phyloP scores from a whole-genome alignment of 2,329 filamentous ascomycete genomes.

The Blastomyces emzantsi region DNA sequence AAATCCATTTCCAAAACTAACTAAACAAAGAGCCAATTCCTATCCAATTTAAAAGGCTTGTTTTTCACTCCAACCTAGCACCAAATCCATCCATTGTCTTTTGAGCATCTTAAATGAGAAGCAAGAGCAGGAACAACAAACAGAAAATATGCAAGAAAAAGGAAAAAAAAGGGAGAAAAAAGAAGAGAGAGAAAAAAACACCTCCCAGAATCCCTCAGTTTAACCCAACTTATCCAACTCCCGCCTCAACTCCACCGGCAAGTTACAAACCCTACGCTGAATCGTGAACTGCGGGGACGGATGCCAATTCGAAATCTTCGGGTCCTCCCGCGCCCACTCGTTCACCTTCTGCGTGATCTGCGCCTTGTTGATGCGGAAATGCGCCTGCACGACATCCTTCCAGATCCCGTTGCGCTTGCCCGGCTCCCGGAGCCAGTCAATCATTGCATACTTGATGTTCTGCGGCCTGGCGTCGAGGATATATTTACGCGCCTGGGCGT shows the following conservation, averaged over 20 bases:
- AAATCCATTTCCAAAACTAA: not conserved
- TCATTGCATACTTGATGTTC: constrained; percentile 15
- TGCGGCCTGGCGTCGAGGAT: constrained; percentile 19
- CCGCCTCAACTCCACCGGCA: not conserved
- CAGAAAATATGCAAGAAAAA: not conserved
- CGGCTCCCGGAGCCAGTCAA: constrained; percentile 15
- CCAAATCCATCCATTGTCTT: not conserved
- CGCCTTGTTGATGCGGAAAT: constrained; percentile 16
- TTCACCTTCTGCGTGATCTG: constrained; percentile 22
- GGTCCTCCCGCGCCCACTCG: constrained; percentile 41
- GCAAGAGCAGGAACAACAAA: not conserved
- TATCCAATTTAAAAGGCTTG: not conserved
- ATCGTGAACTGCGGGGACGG: not conserved
- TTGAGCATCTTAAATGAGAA: not conserved
- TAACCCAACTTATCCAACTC: constrained; percentile 2
- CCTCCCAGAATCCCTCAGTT: not conserved
- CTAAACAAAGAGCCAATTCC: not conserved
- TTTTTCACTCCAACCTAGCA: not conserved
- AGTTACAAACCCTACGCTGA: not conserved
- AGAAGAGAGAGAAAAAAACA: not conserved
- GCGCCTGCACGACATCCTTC: constrained; percentile 14
- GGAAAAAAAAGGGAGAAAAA: not conserved
- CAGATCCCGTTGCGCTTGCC: constrained; percentile 17
- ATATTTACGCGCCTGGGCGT: constrained; percentile 22
- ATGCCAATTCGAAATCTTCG: not conserved